Evolutionary conservation across 2,329 filamentous ascomycete species (phyloP).

Genomic region (Thielaviopsis euricoi): DNA sequence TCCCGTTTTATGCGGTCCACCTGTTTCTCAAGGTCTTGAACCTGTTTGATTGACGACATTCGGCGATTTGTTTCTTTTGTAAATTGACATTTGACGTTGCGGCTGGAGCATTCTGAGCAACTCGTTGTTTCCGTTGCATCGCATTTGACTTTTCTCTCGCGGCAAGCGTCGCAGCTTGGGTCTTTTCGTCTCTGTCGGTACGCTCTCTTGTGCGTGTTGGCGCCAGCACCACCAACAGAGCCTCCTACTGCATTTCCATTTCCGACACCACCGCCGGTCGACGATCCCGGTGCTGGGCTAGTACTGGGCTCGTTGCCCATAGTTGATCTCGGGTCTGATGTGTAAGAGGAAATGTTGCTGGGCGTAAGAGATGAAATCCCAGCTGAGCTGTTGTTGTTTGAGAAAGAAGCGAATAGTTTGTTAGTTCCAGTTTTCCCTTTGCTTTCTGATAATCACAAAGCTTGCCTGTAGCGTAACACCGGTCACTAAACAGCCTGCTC

Average conservation of each 20-base stretch:
- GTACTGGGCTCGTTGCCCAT: slow-evolving; percentile 8
- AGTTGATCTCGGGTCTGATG: slow-evolving; percentile 4
- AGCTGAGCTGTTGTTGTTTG: neutral
- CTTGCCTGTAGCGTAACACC: neutral
- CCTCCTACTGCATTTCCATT: neutral
- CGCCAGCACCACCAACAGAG: neutral
- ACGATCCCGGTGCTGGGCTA: slow-evolving; percentile 8
- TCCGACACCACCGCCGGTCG: slow-evolving; percentile 1
- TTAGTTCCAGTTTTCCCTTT: neutral
- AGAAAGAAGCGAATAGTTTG: neutral
- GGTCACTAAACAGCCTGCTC: neutral
- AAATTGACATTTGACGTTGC: slow-evolving; percentile 95
- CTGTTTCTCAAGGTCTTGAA: slow-evolving; percentile 91
- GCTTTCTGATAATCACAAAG: neutral
- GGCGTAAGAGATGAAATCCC: slow-evolving; percentile 2
- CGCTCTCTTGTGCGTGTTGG: slow-evolving; percentile 62
- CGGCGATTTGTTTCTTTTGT: slow-evolving; percentile 96
- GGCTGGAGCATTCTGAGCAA: slow-evolving; percentile 92
- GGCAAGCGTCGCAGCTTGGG: slow-evolving; percentile 91
- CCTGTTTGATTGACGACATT: slow-evolving; percentile 99
- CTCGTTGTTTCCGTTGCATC: slow-evolving; percentile 93
- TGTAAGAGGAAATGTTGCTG: slow-evolving; percentile 5
- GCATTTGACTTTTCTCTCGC: slow-evolving; percentile 74
- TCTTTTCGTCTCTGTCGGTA: slow-evolving; percentile 93
- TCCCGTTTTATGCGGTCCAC: slow-evolving; percentile 65